A percentile compares a stretch with the other conserved stretches of the same genome.
phyloP scores from a whole-genome alignment of 352 stramenopile genomes.

The Phytophthora pseudosyringae region DNA sequence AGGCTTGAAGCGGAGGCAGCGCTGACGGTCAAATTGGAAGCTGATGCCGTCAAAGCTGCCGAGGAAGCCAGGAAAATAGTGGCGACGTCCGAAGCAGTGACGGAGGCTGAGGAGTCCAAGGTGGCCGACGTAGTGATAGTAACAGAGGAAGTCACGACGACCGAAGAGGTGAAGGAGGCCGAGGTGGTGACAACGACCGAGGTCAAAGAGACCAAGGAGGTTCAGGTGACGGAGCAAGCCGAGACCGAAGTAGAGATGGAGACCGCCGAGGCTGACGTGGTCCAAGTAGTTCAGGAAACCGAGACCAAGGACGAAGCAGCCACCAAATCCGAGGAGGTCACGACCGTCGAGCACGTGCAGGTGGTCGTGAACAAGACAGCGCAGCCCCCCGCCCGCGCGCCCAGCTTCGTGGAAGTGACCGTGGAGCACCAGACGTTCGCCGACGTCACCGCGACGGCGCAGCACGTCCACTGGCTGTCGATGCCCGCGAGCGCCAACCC shows the following conservation, averaged over 20 bases:
- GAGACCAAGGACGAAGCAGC: slow-evolving; percentile 4
- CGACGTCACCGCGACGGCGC: slow-evolving; percentile 24
- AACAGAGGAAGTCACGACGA: slow-evolving; percentile 4
- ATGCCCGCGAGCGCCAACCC: slow-evolving; percentile 39
- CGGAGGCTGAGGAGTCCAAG: background rate
- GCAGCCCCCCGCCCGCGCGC: background rate
- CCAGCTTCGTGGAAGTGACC: slow-evolving; percentile 25
- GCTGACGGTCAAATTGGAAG: background rate
- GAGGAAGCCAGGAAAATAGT: background rate
- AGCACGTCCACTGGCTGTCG: slow-evolving; percentile 45
- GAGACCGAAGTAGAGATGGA: slow-evolving; percentile 6
- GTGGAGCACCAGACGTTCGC: slow-evolving; percentile 35
- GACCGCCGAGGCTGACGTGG: background rate
- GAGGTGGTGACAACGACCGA: slow-evolving; percentile 4
- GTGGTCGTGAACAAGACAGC: slow-evolving; percentile 1
- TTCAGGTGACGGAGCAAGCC: slow-evolving; percentile 3
- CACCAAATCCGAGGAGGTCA: slow-evolving; percentile 1
- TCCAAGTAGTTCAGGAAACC: slow-evolving; percentile 20
- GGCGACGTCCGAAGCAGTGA: background rate
- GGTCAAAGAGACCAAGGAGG: slow-evolving; percentile 8
- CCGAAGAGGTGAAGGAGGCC: slow-evolving; percentile 5
- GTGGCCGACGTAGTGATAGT: slow-evolving; percentile 10
- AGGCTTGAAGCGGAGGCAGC: background rate
- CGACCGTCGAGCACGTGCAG: slow-evolving; percentile 12
- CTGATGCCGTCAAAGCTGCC: background rate